phyloP scores from a whole-genome alignment of 106 monocot genomes.

The Cymbidium sinense region DNA sequence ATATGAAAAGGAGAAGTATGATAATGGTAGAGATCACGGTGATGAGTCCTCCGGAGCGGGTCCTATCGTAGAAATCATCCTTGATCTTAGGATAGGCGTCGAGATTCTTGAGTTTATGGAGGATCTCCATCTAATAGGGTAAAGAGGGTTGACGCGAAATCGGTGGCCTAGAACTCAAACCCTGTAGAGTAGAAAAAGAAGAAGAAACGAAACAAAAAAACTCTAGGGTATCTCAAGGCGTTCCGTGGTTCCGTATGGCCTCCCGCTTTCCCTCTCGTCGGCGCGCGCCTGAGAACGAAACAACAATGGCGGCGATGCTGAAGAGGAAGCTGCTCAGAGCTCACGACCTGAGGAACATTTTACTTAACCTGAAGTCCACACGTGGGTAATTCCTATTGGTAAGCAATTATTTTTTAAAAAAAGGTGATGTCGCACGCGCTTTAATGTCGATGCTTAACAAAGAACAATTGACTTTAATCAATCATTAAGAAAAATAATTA shows the following conservation, averaged over 20 bases:
- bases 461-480: too few relatives aligned
- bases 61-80: slow-evolving; percentile 28
- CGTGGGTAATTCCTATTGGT: background rate
- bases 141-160: background rate
- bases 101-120: slow-evolving; percentile 24
- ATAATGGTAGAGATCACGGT: slow-evolving; percentile 18
- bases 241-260: background rate
- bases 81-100: slow-evolving; percentile 30
- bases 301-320: too few relatives aligned
- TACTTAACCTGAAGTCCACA: background rate
- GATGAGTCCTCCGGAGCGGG: slow-evolving; percentile 22
- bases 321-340: background rate
- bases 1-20: slow-evolving; percentile 19
- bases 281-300: background rate
- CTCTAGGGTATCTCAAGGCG: background rate
- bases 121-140: slow-evolving; percentile 9
- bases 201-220: background rate
- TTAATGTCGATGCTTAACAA: too few relatives aligned
- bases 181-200: background rate
- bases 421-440: too few relatives aligned
- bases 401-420: too few relatives aligned
- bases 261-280: background rate
- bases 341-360: background rate
- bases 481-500: too few relatives aligned
- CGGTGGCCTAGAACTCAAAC: background rate